Evolutionary conservation across 768 basidiomycete genomes (phyloP).

Genomic region (Psilocybe tampanensis): DNA sequence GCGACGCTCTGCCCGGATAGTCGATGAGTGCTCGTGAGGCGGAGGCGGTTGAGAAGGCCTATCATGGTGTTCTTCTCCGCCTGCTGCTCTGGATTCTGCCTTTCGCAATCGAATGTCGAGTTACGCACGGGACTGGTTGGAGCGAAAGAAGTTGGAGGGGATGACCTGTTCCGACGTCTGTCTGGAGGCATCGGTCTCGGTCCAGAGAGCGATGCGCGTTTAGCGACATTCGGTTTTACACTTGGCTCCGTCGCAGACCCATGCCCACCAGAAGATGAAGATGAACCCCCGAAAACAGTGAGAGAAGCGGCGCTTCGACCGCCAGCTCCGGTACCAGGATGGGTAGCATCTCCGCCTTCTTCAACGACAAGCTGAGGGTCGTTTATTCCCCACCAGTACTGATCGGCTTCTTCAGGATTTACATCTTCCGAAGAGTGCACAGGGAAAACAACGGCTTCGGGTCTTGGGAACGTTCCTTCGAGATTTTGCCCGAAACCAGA

Average conservation of each 20-base stretch:
- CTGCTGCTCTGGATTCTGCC: conserved; percentile 15
- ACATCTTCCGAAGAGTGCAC: conserved; percentile 1
- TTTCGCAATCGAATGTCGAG: conserved; percentile 12
- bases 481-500: conserved; percentile 16
- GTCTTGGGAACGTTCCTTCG: neutral
- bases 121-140: neutral
- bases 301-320: conserved; percentile 20
- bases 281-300: conserved; percentile 11
- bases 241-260: conserved; percentile 9
- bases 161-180: conserved; percentile 15
- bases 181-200: conserved; percentile 9
- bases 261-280: conserved; percentile 19
- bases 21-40: conserved; percentile 9
- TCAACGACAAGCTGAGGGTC: conserved; percentile 5
- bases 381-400: conserved; percentile 9
- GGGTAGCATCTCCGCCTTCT: neutral
- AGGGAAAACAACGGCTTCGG: neutral
- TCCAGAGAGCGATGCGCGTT: conserved; percentile 15
- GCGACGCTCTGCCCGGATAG: conserved; percentile 14
- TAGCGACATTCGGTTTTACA: neutral
- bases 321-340: neutral
- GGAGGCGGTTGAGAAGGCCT: conserved; percentile 20
- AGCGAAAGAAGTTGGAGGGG: conserved; percentile 17
- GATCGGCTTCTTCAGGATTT: neutral
- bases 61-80: conserved; percentile 18